These are phyloP conservation scores for Comarum palustre DNA, from an alignment of 306 rosid species.

Conservation along the genomic window DNA sequence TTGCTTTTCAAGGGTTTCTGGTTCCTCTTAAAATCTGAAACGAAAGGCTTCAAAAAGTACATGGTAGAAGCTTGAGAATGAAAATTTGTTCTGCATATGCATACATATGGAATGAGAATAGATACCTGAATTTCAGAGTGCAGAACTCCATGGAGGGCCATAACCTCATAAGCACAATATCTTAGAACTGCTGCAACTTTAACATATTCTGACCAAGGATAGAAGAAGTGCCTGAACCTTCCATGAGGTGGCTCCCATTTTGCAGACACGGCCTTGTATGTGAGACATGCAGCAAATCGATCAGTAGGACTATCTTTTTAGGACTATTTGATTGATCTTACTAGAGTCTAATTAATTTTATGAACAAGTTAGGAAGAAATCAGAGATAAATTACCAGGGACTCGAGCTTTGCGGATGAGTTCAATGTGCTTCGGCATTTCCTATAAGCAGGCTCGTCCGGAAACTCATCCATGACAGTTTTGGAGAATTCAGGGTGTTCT, in stretches of 20 bases:
- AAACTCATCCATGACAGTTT: slow-evolving; percentile 55
- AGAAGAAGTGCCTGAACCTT: slow-evolving; percentile 56
- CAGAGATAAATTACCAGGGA: slow-evolving; percentile 38
- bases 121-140: slow-evolving; percentile 77
- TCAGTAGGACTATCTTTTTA: not conserved
- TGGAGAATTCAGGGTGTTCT: slow-evolving; percentile 36
- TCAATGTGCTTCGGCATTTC: slow-evolving; percentile 55
- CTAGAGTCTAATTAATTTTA: not conserved
- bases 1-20: slow-evolving; percentile 18
- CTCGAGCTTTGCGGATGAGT: slow-evolving; percentile 60
- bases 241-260: slow-evolving; percentile 94
- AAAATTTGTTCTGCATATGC: slow-evolving; percentile 5
- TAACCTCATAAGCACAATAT: slow-evolving; percentile 67
- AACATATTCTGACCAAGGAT: slow-evolving; percentile 71
- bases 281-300: slow-evolving; percentile 3
- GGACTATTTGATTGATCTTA: not conserved
- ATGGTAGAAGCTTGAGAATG: not conserved
- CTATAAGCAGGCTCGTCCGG: slow-evolving; percentile 58
- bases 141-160: slow-evolving; percentile 69
- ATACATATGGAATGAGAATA: not conserved
- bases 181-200: slow-evolving; percentile 62
- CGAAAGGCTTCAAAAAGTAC: not conserved
- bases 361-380: not conserved
- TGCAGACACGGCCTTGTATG: slow-evolving; percentile 57
- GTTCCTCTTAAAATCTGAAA: slow-evolving; percentile 11